Evolutionary conservation across 805 yeast genomes (phyloP), one percentile per base, ranked within the genome.

Genomic region (Kuraishia piskuri): DNA sequence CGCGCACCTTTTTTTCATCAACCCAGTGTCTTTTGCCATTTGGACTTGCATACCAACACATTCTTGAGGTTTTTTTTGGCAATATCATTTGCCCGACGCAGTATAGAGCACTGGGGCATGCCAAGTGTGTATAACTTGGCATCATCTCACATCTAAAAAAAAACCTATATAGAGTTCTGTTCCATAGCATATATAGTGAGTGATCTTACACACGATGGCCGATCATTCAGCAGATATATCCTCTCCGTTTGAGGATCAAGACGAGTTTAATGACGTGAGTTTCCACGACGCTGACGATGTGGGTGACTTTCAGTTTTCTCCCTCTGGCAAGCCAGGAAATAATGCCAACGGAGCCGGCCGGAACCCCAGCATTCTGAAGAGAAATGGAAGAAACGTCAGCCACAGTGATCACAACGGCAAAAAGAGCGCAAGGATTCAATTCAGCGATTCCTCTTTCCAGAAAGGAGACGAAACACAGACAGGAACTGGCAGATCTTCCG

Each of bases 111-210:
- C n/a, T n/a, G n/a, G n/a, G n/a, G n/a, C n/a, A n/a, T n/a, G n/a
- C n/a, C n/a, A n/a, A n/a, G n/a, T n/a, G n/a, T n/a, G n/a, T n/a
- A n/a, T n/a, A n/a, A n/a, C n/a, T n/a, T n/a, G n/a, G n/a, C n/a
- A n/a, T n/a, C n/a, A n/a, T n/a, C n/a, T n/a, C n/a, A n/a, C n/a
- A n/a, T n/a, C n/a, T n/a, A n/a, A n/a, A n/a, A n/a, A n/a, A n/a
- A n/a, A n/a, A 22, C 53, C 62, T 46, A 51, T 61, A 63, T 22
- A 31, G 24, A 20, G 26, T 40, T 50, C 36, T 50, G 23, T 7
- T 3, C 22, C 19, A 7, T 10, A 5, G 22, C 44, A 10, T 14
- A 21, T 14, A 20, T 46, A 22, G 25, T 22, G 19, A 31, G 40
- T 31, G n/a, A 31, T 31, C 14, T 31, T n/a, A 31, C 4, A 12